Base-by-base conservation (phyloP, 345 rosid genomes). In the Melaleuca alternifolia region DNA sequence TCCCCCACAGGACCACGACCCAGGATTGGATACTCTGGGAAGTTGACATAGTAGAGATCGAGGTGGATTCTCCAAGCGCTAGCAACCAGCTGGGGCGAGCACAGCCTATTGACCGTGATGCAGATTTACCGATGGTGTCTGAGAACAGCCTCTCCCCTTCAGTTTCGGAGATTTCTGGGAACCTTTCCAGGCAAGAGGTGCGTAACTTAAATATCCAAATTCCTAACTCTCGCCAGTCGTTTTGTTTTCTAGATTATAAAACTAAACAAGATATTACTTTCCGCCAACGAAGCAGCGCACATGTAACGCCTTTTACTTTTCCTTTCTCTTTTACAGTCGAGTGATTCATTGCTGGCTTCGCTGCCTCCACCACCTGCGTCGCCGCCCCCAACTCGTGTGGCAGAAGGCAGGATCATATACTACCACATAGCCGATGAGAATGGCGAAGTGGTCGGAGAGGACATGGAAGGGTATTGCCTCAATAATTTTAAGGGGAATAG, bases 401-500 rank as follows among this genome's bases (percentile, higher is more conserved):
- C 3, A 16, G 99, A 95, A 16, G 99, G 99, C 57, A 89, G 99
- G 90, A 94, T 92, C 15, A 94, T 98, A 51, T 90, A 94, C 89
- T 98, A 94, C 87, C 97, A 95, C 48, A 88, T 98, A 30, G 99
- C 98, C 1, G 94, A 95, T 52, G 98, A 94, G 15, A 89, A 87
- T 37, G 99, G 95, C 5, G 92, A 93, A 88, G 94, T 95, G 50
- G 96, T 94, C 33, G 98, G 93, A 5, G 98, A 95, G 53, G 77
- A 89, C 1, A 59, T 83, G 84, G 95, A 89, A 86, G 95, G 93
- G 24, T 95, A 71, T 21, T 71, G 79, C 86, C 87, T 89, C 96
- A 4, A 84, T 98, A 90, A 88, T 83, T 95, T 98, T 89, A 95
- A 94, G 91, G 99, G 99, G n/a, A 95, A 92, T 85, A 93, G 92